Base-by-base conservation (phyloP, 495 filamentous ascomycete genomes). In the Aspergillus nanangensis region DNA sequence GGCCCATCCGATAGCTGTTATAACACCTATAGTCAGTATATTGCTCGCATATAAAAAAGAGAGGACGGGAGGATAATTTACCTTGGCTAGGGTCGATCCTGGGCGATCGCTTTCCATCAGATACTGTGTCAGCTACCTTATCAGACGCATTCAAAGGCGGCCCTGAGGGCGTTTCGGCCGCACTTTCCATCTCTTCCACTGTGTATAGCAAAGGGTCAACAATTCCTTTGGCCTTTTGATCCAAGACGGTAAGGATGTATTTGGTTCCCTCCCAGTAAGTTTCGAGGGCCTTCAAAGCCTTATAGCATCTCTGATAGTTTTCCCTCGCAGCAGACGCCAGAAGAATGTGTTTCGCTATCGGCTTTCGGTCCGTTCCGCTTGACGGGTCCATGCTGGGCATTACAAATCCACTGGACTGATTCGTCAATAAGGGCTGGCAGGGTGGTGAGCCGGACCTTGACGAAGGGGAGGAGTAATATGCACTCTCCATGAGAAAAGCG, bases 151-250 rank as follows among this genome's bases (percentile, higher is more conserved):
- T 63, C 37, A 75, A 66, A 13, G 67, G 60, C 38, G 70, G 70
- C 5, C 65, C 62, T 8, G 59, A 45, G 3, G 65, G 53, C 5
- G 62, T 52, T 35, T 75, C 75, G 5, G 63, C 45, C 0, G 79
- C 73, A 41, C 78, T 83, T 57, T 89, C 84, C 61, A 86, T 86
- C 54, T 94, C 88, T 54, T 90, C 87, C 21, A 69, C 75, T 0
- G 84, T 87, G 52, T 84, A 91, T 1, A 88, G 78, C 42, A 92
- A 76, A 10, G 86, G 88, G 58, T 94, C 86, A 51, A 83, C 84
- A 39, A 88, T 86, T 13, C 88, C 88, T 55, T 89, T 87, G 11
- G 86, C 83, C 59, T 90, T 91, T 53, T 91, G 87, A 57, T 94
- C 86, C n/a, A 94, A 64, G 1, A 87, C 86, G 1, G 83, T 88